Percentiles rank a stretch among this genome's conserved stretches.
phyloP scores from a whole-genome alignment of 2,329 filamentous ascomycete genomes.

The Fusarium veterinarium region DNA sequence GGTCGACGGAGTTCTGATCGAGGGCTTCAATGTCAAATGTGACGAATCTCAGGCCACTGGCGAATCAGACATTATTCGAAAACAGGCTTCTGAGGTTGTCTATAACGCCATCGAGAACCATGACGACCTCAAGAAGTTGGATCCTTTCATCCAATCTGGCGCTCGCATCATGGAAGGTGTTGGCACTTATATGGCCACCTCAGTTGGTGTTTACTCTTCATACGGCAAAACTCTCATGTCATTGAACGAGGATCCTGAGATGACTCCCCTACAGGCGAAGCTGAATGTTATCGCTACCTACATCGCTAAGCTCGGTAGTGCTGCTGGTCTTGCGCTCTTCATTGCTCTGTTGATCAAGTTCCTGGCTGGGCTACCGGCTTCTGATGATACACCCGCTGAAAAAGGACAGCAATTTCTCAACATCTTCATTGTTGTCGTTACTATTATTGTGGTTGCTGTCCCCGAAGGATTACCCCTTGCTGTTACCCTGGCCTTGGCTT shows the following conservation, averaged over 20 bases:
- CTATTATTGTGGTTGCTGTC: conserved; percentile 83
- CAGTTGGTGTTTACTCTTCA: conserved; percentile 77
- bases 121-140: conserved; percentile 76
- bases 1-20: conserved; percentile 78
- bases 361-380: conserved; percentile 71
- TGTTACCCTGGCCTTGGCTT: conserved; percentile 81
- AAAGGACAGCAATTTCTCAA: conserved; percentile 84
- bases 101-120: conserved; percentile 75
- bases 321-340: conserved; percentile 82
- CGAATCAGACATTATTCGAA: conserved; percentile 80
- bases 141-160: conserved; percentile 88
- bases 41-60: conserved; percentile 84
- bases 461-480: conserved; percentile 82
- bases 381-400: conserved; percentile 67
- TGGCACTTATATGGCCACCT: conserved; percentile 79
- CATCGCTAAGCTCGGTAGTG: conserved; percentile 82
- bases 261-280: conserved; percentile 81
- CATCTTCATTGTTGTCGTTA: conserved; percentile 82
- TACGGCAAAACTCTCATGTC: conserved; percentile 82
- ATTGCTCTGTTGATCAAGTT: conserved; percentile 89
- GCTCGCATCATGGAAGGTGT: conserved; percentile 81
- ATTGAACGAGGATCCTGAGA: conserved; percentile 78
- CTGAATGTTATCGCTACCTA: conserved; percentile 80
- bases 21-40: conserved; percentile 79
- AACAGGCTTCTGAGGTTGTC: conserved; percentile 74